Evolutionary conservation across 306 rosid genomes (phyloP).

Genomic region (Malus asiatica): DNA sequence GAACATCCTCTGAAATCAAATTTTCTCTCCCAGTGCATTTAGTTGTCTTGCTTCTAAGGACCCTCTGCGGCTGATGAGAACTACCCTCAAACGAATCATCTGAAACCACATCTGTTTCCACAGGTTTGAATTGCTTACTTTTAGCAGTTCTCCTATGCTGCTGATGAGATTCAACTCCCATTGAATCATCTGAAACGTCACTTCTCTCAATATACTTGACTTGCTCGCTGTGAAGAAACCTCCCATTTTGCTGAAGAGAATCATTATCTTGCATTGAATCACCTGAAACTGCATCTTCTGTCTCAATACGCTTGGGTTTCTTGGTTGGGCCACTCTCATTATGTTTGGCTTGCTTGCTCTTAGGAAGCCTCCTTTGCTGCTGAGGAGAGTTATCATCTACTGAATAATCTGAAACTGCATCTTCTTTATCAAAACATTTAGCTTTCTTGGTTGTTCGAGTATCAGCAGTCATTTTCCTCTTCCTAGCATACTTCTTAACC

Average conservation of each 20-base stretch:
- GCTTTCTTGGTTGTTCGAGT: conserved; percentile 44
- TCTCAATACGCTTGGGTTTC: conserved; percentile 18
- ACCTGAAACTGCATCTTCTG: conserved; percentile 23
- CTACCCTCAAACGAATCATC: conserved; percentile 33
- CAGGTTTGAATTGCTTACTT: conserved; percentile 25
- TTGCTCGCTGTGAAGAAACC: conserved; percentile 12
- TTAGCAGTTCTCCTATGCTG: conserved; percentile 19
- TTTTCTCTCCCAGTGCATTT: conserved; percentile 16
- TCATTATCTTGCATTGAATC: conserved; percentile 31
- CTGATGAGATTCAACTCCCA: conserved; percentile 16
- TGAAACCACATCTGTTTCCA: conserved; percentile 26
- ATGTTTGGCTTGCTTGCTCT: conserved; percentile 22
- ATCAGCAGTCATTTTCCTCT: conserved; percentile 56
- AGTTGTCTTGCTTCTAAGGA: conserved; percentile 19
- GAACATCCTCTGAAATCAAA: conserved; percentile 19
- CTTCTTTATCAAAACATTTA: conserved; percentile 30
- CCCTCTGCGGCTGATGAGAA: conserved; percentile 19
- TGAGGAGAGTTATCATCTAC: conserved; percentile 21
- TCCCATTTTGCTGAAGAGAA: conserved; percentile 15
- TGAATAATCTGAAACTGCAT: conserved; percentile 29
- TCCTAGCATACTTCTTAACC: conserved; percentile 48
- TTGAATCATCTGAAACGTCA: conserved; percentile 33
- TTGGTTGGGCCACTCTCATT: conserved; percentile 20
- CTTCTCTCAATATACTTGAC: conserved; percentile 8
- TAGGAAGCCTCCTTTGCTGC: conserved; percentile 22